Evolutionary conservation across 192 early-diverging fungal species (phyloP).

Genomic region (Rhizophagus prolifer): DNA sequence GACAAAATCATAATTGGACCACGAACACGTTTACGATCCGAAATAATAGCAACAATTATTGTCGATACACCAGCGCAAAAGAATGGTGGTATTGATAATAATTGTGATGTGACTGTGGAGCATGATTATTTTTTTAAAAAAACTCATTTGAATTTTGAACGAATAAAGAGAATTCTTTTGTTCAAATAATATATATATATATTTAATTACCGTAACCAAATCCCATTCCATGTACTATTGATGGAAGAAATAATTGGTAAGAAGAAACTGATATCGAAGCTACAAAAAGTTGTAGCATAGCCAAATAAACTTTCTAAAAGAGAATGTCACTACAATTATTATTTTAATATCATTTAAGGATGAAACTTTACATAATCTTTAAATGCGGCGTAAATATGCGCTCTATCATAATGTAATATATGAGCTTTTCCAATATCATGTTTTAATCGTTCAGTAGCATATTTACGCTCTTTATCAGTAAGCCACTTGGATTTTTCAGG

Average conservation of each 20-base stretch:
- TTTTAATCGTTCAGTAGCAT: slow-evolving; percentile 44
- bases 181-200: not conserved
- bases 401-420: slow-evolving; percentile 50
- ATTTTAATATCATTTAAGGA: slow-evolving; percentile 10
- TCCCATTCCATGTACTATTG: slow-evolving; percentile 68
- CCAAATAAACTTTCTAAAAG: slow-evolving; percentile 44
- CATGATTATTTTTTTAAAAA: slow-evolving; percentile 11
- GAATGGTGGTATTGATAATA: slow-evolving; percentile 33
- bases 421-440: slow-evolving; percentile 50
- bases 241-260: slow-evolving; percentile 68
- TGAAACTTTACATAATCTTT: slow-evolving; percentile 42
- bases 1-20: not conserved
- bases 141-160: not conserved
- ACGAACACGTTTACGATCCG: not conserved
- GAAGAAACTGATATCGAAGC: slow-evolving; percentile 63
- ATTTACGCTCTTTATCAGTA: slow-evolving; percentile 43
- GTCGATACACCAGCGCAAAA: slow-evolving; percentile 32
- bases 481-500: slow-evolving; percentile 49
- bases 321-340: not conserved
- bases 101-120: slow-evolving; percentile 5
- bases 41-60: not conserved
- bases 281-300: slow-evolving; percentile 63
- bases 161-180: not conserved
- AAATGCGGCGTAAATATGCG: slow-evolving; percentile 49
- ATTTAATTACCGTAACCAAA: slow-evolving; percentile 38